phyloP scores from a whole-genome alignment of 192 early-diverging fungal genomes.

The Kickxella alabastrina region DNA sequence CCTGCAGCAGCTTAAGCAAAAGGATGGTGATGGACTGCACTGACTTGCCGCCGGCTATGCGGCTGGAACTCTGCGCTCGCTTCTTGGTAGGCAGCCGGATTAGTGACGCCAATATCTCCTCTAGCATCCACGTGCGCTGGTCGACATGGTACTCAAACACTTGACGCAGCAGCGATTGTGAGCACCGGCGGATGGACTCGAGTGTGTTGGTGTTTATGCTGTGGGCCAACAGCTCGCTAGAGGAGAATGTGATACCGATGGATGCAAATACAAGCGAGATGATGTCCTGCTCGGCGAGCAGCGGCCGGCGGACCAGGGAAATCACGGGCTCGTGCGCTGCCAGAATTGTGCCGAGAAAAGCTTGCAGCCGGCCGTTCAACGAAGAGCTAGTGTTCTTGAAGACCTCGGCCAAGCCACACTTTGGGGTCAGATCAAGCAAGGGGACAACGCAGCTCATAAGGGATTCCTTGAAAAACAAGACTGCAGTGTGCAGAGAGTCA shows the following conservation, averaged over 20 bases:
- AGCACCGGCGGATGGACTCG: conserved; percentile 41
- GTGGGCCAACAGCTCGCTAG: conserved; percentile 18
- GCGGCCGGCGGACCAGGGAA: conserved; percentile 14
- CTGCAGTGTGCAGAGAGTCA: conserved; percentile 26
- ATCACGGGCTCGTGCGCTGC: conserved; percentile 12
- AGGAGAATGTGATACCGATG: conserved; percentile 38
- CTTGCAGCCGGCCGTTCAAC: conserved; percentile 12
- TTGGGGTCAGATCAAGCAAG: conserved; percentile 18
- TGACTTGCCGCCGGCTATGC: conserved; percentile 58
- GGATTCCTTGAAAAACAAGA: conserved; percentile 30
- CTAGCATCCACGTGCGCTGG: conserved; percentile 79
- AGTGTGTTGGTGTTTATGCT: conserved; percentile 22
- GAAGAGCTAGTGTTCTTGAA: conserved; percentile 1
- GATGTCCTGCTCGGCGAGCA: conserved; percentile 33
- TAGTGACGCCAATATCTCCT: conserved; percentile 76
- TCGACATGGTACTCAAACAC: conserved; percentile 32
- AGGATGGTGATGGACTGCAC: conserved; percentile 72
- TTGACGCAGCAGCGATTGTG: conserved; percentile 31
- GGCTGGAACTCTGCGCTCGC: conserved; percentile 53
- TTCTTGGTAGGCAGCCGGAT: conserved; percentile 64
- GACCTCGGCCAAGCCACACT: conserved; percentile 9
- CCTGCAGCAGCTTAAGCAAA: conserved; percentile 65
- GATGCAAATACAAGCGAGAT: conserved; percentile 44
- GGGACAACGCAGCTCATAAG: conserved; percentile 37
- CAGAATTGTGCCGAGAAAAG: conserved; percentile 23